A percentile compares a stretch with the other conserved stretches of the same genome.
Evolutionary conservation across 805 yeast species (phyloP).

Genomic region (Sugiyamaella mastotermitis): DNA sequence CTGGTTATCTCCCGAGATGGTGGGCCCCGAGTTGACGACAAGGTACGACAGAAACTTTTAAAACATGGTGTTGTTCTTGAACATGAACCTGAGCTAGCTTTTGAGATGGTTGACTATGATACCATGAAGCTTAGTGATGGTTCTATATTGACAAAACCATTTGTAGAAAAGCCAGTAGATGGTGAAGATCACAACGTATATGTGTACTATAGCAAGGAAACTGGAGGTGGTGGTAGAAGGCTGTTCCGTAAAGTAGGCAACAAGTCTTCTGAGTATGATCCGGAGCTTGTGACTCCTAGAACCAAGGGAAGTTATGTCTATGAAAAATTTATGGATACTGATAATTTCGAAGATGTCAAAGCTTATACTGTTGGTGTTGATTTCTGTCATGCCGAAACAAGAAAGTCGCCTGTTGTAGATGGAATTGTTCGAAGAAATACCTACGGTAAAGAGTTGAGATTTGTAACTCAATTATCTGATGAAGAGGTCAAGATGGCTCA

Average conservation of each 20-base stretch:
- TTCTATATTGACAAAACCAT: constrained; percentile 70
- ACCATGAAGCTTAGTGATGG: constrained; percentile 79
- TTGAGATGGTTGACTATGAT: constrained; percentile 80
- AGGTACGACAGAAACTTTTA: constrained; percentile 52
- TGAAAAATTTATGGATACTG: constrained; percentile 95
- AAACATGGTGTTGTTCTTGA: constrained; percentile 53
- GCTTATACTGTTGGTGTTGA: constrained; percentile 92
- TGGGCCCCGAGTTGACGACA: constrained; percentile 80
- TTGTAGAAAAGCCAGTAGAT: constrained; percentile 97
- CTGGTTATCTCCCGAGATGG: constrained; percentile 93
- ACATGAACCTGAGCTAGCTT: constrained; percentile 56
- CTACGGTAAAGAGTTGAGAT: constrained; percentile 94
- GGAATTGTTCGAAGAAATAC: constrained; percentile 96
- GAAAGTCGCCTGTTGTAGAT: constrained; percentile 99
- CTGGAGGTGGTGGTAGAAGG: constrained; percentile 97
- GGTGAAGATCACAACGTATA: constrained; percentile 98
- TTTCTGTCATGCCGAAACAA: constrained; percentile 95
- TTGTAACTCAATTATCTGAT: constrained; percentile 68
- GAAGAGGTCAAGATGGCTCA: constrained; percentile 79
- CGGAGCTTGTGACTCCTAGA: constrained; percentile 64
- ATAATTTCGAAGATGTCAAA: constrained; percentile 96
- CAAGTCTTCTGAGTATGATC: constrained; percentile 94
- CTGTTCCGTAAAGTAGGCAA: constrained; percentile 94
- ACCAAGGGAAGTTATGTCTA: constrained; percentile 88
- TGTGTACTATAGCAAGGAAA: constrained; percentile 78